A percentile compares a stretch with the other conserved stretches of the same genome.
phyloP scores from a whole-genome alignment of 345 rosid species.

The Pugionium dolabratum region DNA sequence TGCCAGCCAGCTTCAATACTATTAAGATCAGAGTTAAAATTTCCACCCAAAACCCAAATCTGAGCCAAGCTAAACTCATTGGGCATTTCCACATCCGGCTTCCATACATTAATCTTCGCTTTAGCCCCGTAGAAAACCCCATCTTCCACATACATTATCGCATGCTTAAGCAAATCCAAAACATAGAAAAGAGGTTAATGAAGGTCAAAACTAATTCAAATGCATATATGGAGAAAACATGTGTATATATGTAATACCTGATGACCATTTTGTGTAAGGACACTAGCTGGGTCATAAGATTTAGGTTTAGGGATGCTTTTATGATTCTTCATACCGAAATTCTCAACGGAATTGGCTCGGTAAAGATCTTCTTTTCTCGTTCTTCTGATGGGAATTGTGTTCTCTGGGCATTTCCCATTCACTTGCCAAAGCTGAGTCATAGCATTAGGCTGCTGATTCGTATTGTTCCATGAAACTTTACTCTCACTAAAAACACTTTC shows the following conservation, averaged over 20 bases:
- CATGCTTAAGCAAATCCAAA: slow-evolving; percentile 6
- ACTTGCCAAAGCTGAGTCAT: slow-evolving; percentile 52
- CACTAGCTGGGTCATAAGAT: slow-evolving; percentile 69
- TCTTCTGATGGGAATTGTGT: slow-evolving; percentile 52
- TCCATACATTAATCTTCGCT: slow-evolving; percentile 59
- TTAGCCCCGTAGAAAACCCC: slow-evolving; percentile 51
- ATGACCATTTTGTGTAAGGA: slow-evolving; percentile 48
- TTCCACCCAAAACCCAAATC: slow-evolving; percentile 57
- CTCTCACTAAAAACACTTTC: slow-evolving; percentile 58
- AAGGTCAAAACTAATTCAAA: not conserved
- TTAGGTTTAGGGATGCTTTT: slow-evolving; percentile 51
- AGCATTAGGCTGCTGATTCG: slow-evolving; percentile 35
- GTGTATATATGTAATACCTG: slow-evolving; percentile 32
- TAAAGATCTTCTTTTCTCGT: slow-evolving; percentile 22
- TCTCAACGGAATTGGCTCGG: slow-evolving; percentile 38
- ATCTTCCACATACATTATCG: not conserved
- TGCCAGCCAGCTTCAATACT: slow-evolving; percentile 77
- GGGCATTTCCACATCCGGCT: slow-evolving; percentile 49
- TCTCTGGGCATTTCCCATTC: slow-evolving; percentile 54
- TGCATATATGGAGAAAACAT: not conserved
- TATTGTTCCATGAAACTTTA: slow-evolving; percentile 38
- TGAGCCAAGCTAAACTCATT: slow-evolving; percentile 60
- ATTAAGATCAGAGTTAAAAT: slow-evolving; percentile 46
- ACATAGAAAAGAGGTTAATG: not conserved
- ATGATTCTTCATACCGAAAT: slow-evolving; percentile 54